A percentile compares a stretch with the other conserved stretches of the same genome.
Conservation (phyloP, 805 yeast genomes). For the Starmerella roubikii region DNA sequence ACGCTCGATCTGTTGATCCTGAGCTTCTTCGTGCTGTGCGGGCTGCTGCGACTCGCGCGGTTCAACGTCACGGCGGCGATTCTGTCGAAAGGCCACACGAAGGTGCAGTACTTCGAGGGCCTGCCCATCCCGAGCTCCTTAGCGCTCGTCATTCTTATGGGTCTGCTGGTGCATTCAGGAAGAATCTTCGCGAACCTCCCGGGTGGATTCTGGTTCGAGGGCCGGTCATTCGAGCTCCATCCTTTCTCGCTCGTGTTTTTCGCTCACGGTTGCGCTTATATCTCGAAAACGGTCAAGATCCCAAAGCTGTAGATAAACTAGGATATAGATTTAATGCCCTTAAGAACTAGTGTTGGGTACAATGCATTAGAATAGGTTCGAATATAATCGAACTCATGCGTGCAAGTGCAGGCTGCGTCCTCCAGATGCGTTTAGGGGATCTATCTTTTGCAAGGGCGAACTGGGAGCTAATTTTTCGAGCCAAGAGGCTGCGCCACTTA, state of each 20-base stretch:
- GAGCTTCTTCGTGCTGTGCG: conserved; percentile 80
- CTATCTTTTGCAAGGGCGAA: too few species aligned
- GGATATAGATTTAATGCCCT: too few species aligned
- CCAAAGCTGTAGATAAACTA: conserved; percentile 81
- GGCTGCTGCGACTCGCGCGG: conserved; percentile 84
- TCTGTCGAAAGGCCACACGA: conserved; percentile 87
- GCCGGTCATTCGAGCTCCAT: conserved; percentile 58
- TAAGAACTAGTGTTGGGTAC: too few species aligned
- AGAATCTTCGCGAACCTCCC: conserved; percentile 39
- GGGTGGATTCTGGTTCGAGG: conserved; percentile 46
- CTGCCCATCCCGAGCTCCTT: conserved; percentile 88
- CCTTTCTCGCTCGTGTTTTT: conserved; percentile 50
- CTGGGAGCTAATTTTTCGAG: too few species aligned
- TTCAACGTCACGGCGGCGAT: conserved; percentile 89
- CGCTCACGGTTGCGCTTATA: conserved; percentile 79
- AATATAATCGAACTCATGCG: too few species aligned
- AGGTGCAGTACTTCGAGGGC: conserved; percentile 74
- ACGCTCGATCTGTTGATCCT: conserved; percentile 66
- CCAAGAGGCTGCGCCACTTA: too few species aligned
- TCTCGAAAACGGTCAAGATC: conserved; percentile 77
- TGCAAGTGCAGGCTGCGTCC: too few species aligned
- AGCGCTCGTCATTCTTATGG: conserved; percentile 59
- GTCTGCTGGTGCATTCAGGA: conserved; percentile 43
- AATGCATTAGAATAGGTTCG: too few species aligned
- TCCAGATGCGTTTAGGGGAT: too few species aligned